Evolutionary conservation across 2,329 filamentous ascomycete genomes (phyloP).

Genomic region (Colletotrichum paranaense): DNA sequence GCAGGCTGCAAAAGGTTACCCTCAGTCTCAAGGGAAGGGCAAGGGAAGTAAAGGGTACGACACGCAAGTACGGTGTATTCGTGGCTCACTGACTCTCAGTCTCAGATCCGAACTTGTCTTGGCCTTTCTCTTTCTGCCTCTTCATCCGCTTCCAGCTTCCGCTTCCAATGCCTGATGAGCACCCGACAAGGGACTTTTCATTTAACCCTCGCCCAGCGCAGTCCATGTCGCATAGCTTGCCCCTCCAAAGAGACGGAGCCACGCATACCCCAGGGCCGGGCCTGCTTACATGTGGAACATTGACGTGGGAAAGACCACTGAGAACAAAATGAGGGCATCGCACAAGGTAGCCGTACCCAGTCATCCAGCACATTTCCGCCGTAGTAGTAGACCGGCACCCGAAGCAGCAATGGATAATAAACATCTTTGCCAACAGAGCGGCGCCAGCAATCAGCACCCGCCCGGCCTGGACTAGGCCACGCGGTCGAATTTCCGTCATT

Average conservation of each 20-base stretch:
- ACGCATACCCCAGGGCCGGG: slow-evolving; percentile 8
- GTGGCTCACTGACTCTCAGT: slow-evolving; percentile 9
- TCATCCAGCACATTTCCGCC: background rate
- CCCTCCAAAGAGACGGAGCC: slow-evolving; percentile 23
- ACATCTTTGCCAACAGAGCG: background rate
- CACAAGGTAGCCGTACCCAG: slow-evolving; percentile 2
- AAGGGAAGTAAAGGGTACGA: background rate
- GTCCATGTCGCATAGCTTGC: slow-evolving; percentile 5
- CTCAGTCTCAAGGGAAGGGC: background rate
- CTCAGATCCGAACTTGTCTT: slow-evolving; percentile 1
- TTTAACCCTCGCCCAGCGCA: slow-evolving; percentile 1
- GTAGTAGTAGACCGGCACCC: slow-evolving; percentile 5
- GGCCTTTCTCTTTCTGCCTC: background rate
- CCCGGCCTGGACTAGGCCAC: background rate
- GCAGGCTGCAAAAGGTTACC: background rate
- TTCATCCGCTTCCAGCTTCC: slow-evolving; percentile 18
- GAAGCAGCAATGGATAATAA: background rate
- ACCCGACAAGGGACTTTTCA: slow-evolving; percentile 1
- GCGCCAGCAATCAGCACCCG: background rate
- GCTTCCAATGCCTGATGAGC: background rate
- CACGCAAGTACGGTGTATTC: background rate
- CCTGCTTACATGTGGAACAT: slow-evolving; percentile 22
- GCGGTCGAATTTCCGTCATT: background rate
- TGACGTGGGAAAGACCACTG: slow-evolving; percentile 9
- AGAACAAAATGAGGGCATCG: background rate